Evolutionary conservation across 208 protist genomes (phyloP).

Genomic region (Crithidia bombi): DNA sequence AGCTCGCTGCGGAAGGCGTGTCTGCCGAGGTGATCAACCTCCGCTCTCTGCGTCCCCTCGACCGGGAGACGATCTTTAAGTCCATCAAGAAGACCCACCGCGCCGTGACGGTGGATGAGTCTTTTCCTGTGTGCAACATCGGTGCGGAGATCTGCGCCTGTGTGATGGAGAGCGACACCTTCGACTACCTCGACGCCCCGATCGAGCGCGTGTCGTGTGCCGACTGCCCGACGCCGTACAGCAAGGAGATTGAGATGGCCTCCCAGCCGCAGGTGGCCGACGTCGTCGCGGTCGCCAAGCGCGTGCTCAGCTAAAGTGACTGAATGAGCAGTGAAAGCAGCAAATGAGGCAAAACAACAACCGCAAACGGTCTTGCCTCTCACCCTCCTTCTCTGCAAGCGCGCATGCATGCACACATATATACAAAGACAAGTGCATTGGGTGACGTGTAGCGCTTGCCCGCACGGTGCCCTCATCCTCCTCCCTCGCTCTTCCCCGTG

Average conservation of each 20-base stretch:
- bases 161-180: constrained; percentile 96
- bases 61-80: constrained; percentile 95
- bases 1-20: constrained; percentile 94
- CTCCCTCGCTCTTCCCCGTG: too few species aligned
- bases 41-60: constrained; percentile 95
- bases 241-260: constrained; percentile 92
- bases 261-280: constrained; percentile 87
- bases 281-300: constrained; percentile 77
- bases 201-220: constrained; percentile 96
- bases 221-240: constrained; percentile 98
- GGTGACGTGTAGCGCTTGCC: too few species aligned
- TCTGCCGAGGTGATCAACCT: constrained; percentile 98
- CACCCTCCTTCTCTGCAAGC: background rate
- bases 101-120: constrained; percentile 95
- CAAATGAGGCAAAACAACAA: constrained; percentile 22
- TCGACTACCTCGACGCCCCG: constrained; percentile 97
- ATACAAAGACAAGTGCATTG: too few species aligned
- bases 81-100: constrained; percentile 98
- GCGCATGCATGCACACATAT: too few species aligned
- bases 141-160: constrained; percentile 95
- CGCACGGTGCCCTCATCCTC: too few species aligned
- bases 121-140: constrained; percentile 95
- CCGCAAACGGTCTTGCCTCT: background rate
- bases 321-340: constrained; percentile 5
- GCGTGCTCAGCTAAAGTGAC: constrained; percentile 63